Evolutionary conservation across 2,329 filamentous ascomycete species (phyloP), one percentile per base, ranked within the genome.

Genomic region (Trichoderma sp.): DNA sequence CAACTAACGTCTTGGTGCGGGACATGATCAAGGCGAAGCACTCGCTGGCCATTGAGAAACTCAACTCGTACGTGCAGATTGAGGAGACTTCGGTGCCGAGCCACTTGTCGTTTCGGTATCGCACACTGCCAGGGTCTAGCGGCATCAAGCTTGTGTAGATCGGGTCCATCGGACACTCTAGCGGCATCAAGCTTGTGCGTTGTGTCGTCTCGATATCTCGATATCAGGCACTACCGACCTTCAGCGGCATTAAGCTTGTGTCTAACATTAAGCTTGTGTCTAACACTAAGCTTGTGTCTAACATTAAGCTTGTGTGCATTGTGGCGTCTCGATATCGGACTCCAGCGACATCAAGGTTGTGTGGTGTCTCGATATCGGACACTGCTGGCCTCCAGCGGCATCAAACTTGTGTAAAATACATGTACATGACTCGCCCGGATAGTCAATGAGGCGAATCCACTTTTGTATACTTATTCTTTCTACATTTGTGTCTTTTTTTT

Each of bases 21-120:
- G 83, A 89, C 64, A 79, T 93, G 80, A 89, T 97, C 58, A 88
- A 91, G 74, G 91, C 88, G 27, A 94, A 91, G 81, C 80, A 84
- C 7, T 72, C 73, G 37, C 73, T 78, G 32, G 73, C 78, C 15
- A 65, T 73, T 32, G 72, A 75, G 56, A 78, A 78, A 70, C 73
- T 78, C 19, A 71, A 76, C 17, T 72, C 73, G 4, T 74, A 72
- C 27, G 74, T 82, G 27, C 76, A 76, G 1, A 39, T 81, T 8
- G 77, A 80, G 67, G 75, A 80, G 70, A 77, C 73, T 29, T 78
- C 79, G 4, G 69, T 75, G 34, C 69, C 71, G 2, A 72, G 70
- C 42, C 64, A 76, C 15, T 67, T 70, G 59, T 65, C 69, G 10
- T 72, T 73, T 48, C 69, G 70, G 57, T 75, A 76, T 61, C 70